Evolutionary conservation across 805 yeast genomes (phyloP), one percentile per base, ranked within the genome.

Genomic region (Nakazawaea holstii): DNA sequence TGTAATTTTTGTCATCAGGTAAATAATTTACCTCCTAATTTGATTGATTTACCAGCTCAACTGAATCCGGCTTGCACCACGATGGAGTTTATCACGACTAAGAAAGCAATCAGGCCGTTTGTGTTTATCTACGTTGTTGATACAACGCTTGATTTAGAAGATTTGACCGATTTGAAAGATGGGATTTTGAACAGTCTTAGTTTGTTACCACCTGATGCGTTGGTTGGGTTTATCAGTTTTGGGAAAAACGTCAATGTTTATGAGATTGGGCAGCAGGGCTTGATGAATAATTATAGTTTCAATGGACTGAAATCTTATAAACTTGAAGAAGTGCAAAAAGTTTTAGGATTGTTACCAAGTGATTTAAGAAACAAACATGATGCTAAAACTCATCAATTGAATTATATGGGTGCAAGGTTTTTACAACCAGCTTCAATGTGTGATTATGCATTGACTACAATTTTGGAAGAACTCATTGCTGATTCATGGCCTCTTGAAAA

Each of bases 201-300:
- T 35, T 49, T 60, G 43, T 61, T 82, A 31, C 87, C 87, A 1
- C 71, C 75, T 24, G 66, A 76, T 51, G 69, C 84, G 1, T 58
- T 78, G 33, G 76, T 83, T 35, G 85, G 84, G 1, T 63, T 82
- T 24, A 68, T 82, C 41, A 69, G 82, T 0, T 82, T 61, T 62
- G 88, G 87, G 5, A 78, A 78, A 48, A 69, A 79, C 56, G 82
- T 82, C 26, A 74, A 70, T 53, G 67, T 82, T 24, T 81, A 79
- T 56, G 84, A 82, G 54, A 59, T 80, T 17, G 63, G 67, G 2
- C 55, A 67, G 35, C 64, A 61, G 26, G 70, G 62, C 36, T 50
- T 61, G 2, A 56, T 64, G 15, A 65, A 67, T 20, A 59, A 65
- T 24, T 70, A 64, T 51, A 61, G 72, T 8, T 82, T 82, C 64